Percentiles rank a stretch among this genome's conserved stretches.
phyloP scores from a whole-genome alignment of 192 early-diverging fungal species.

The Dispira simplex region DNA sequence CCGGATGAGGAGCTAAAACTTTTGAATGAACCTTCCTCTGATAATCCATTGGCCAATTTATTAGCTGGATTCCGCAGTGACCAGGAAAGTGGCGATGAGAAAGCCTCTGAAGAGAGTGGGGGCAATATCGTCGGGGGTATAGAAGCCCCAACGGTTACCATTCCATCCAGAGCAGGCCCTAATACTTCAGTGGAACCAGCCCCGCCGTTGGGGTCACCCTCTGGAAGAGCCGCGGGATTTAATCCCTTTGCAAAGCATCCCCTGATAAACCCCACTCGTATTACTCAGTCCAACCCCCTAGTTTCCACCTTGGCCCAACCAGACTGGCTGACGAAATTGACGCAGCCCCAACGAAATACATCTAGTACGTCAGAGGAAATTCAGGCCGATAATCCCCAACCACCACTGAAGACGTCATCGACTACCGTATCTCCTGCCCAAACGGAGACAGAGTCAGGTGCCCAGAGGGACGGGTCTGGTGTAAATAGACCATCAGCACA shows the following conservation, averaged over 20 bases:
- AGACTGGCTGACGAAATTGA: neutral
- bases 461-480: neutral
- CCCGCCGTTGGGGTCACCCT: neutral
- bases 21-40: neutral
- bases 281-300: neutral
- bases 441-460: neutral
- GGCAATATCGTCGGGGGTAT: neutral
- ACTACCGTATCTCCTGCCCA: neutral
- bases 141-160: neutral
- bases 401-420: neutral
- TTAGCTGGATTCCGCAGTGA: neutral
- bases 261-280: neutral
- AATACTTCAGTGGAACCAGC: neutral
- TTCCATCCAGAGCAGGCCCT: neutral
- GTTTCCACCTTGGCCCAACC: neutral
- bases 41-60: neutral
- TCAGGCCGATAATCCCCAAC: no score
- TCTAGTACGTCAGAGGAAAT: no score
- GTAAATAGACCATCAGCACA: neutral
- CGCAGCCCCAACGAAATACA: neutral
- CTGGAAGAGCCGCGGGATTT: neutral
- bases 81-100: no score
- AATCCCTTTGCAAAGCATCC: slow-evolving; percentile 4
- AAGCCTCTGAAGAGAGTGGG: no score
- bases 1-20: neutral